These are phyloP conservation scores for Hygrocybe punicea DNA, from an alignment of 768 basidiomycete genomes.

Conservation along the genomic window DNA sequence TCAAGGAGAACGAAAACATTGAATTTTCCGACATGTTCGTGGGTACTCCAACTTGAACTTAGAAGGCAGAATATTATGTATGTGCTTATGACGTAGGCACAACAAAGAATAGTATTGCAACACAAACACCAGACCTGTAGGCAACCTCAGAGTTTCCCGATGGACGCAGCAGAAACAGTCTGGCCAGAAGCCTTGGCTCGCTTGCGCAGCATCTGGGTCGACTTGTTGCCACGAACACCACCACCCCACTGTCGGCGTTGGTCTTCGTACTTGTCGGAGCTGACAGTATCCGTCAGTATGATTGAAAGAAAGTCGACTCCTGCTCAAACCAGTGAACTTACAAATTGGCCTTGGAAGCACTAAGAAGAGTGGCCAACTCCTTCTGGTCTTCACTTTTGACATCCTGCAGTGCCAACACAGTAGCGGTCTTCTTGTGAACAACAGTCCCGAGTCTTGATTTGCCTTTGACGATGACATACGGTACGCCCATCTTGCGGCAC, in stretches of 20 bases:
- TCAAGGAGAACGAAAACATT: constrained; percentile 47
- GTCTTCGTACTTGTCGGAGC: constrained; percentile 92
- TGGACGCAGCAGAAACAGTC: constrained; percentile 49
- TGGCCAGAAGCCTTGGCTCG: constrained; percentile 89
- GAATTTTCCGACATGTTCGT: neutral
- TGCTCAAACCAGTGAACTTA: constrained; percentile 40
- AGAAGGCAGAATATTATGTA: no score
- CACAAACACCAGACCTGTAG: no score
- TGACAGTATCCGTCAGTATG: constrained; percentile 23
- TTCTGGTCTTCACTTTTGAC: constrained; percentile 92
- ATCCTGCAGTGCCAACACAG: constrained; percentile 87
- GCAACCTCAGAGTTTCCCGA: no score
- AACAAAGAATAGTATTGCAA: no score
- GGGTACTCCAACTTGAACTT: neutral
- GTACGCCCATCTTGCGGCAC: constrained; percentile 99
- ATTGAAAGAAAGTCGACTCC: neutral
- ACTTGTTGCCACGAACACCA: constrained; percentile 93
- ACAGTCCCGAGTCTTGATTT: constrained; percentile 98
- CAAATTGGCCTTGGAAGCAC: constrained; percentile 97
- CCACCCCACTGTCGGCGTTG: constrained; percentile 92
- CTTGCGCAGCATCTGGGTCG: constrained; percentile 88
- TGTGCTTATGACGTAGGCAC: no score
- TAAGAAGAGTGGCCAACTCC: constrained; percentile 88
- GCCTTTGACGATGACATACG: constrained; percentile 97
- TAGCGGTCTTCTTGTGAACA: constrained; percentile 97